Conservation (phyloP, 2,329 filamentous ascomycete species). For the Aureobasidium melanogenum region DNA sequence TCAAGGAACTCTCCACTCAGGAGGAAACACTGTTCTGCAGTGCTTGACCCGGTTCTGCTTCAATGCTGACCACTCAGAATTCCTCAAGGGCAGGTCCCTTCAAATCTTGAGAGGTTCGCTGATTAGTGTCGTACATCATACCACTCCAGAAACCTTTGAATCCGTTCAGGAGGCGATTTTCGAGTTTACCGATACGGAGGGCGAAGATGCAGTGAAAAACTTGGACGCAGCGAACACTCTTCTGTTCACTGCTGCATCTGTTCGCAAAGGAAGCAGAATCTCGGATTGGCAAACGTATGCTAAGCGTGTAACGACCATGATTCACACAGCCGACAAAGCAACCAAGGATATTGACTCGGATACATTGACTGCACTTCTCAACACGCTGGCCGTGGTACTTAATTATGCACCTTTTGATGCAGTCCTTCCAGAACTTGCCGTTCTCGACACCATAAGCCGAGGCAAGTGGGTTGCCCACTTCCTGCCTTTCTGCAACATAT, state of each 20-base stretch:
- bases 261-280: slow-evolving; percentile 72
- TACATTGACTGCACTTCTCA: slow-evolving; percentile 31
- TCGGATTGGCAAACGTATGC: slow-evolving; percentile 61
- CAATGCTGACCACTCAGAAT: slow-evolving; percentile 24
- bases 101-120: slow-evolving; percentile 67
- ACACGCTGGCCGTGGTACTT: slow-evolving; percentile 54
- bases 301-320: slow-evolving; percentile 27
- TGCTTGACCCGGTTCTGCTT: slow-evolving; percentile 12
- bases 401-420: slow-evolving; percentile 71
- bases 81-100: slow-evolving; percentile 17
- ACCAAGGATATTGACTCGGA: background rate
- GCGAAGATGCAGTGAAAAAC: slow-evolving; percentile 29
- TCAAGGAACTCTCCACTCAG: slow-evolving; percentile 50
- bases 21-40: slow-evolving; percentile 29
- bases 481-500: slow-evolving; percentile 74
- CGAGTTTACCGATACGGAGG: slow-evolving; percentile 34
- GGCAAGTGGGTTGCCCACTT: slow-evolving; percentile 64
- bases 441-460: slow-evolving; percentile 56
- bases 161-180: slow-evolving; percentile 57
- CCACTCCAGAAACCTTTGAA: slow-evolving; percentile 62
- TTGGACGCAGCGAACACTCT: slow-evolving; percentile 39
- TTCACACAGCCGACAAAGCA: slow-evolving; percentile 19
- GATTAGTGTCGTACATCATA: slow-evolving; percentile 75
- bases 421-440: slow-evolving; percentile 59
- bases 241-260: slow-evolving; percentile 62